Base-by-base conservation (phyloP, 2,329 filamentous ascomycete species). In the Huntiella decipiens region DNA sequence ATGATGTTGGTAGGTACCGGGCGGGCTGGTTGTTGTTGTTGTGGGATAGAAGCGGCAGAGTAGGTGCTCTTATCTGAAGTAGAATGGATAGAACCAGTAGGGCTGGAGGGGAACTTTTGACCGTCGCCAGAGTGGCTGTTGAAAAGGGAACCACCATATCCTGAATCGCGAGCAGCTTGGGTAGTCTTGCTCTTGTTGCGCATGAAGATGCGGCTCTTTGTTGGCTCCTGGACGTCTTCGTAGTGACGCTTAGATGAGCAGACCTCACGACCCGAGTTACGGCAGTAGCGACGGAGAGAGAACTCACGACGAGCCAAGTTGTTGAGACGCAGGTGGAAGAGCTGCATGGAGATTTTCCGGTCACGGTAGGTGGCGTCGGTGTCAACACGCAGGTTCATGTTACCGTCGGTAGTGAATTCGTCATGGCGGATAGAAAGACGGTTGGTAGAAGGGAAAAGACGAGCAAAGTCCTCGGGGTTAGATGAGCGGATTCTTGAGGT, bases 261-360 rank as follows among this genome's bases (percentile, higher is more conserved):
- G 13, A 96, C 81, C 62, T 96, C 88, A 42, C 88, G 79, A 16
- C 91, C 88, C 28, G 87, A 95, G 52, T 93, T 82, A 47, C 91
- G 77, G 60, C 84, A 91, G 61, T 98, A 96, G 41, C 88, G 77
- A 28, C 88, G 78, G 22, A 96, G 69, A 1, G 87, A 94, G 61
- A 94, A 95, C 51, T 93, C 82, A 43, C 91, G 76, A 54, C 77
- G 77, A 56, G 77, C 78, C 46, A 96, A 66, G 60, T 96, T 85
- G 59, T 94, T 79, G 85, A 98, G 94, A 55, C 86, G 82, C 50
- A 96, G 68, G 61, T 98, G 88, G 63, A 95, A 96, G 41, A 98
- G 77, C 58, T 79, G 74, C 8, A 76, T 63, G 4, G 77, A 83
- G 55, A 82, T 73, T 54, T 76, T 75, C 51, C 77, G 73, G 52